Evolutionary conservation across 441 rosid species (phyloP).

Genomic region (Heliophila coronopifolia): DNA sequence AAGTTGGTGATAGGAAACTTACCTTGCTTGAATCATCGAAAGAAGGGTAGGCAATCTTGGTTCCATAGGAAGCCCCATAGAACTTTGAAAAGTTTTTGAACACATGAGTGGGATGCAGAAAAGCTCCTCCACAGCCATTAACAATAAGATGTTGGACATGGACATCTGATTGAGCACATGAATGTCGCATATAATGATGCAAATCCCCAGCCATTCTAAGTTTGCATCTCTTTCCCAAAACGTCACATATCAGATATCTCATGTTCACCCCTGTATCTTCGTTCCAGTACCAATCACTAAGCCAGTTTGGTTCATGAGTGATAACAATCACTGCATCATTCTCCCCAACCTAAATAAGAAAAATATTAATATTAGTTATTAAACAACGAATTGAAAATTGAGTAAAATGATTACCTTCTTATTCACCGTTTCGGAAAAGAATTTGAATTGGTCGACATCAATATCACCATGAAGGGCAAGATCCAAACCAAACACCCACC

Average conservation of each 20-base stretch:
- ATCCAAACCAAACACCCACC: slow-evolving; percentile 99
- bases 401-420: slow-evolving; percentile 71
- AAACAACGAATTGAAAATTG: neutral
- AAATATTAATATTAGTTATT: neutral
- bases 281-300: slow-evolving; percentile 96
- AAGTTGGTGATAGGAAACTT: too few species aligned
- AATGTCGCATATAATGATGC: slow-evolving; percentile 98
- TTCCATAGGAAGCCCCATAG: slow-evolving; percentile 64
- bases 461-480: slow-evolving; percentile 96
- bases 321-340: slow-evolving; percentile 76
- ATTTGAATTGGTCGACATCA: slow-evolving; percentile 97
- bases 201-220: slow-evolving; percentile 95
- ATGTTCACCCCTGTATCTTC: slow-evolving; percentile 75
- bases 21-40: slow-evolving; percentile 98
- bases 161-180: slow-evolving; percentile 64
- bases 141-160: slow-evolving; percentile 89
- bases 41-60: slow-evolving; percentile 89
- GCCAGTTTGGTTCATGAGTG: slow-evolving; percentile 98
- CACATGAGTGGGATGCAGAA: slow-evolving; percentile 96
- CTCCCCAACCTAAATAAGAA: slow-evolving; percentile 56
- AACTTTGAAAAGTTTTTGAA: slow-evolving; percentile 61
- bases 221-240: slow-evolving; percentile 87
- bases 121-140: slow-evolving; percentile 99
- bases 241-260: slow-evolving; percentile 68
- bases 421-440: slow-evolving; percentile 66